A percentile compares a stretch with the other conserved stretches of the same genome.
Evolutionary conservation across 176 grass and related monocot species (phyloP).

Genomic region (Stipa capillata): DNA sequence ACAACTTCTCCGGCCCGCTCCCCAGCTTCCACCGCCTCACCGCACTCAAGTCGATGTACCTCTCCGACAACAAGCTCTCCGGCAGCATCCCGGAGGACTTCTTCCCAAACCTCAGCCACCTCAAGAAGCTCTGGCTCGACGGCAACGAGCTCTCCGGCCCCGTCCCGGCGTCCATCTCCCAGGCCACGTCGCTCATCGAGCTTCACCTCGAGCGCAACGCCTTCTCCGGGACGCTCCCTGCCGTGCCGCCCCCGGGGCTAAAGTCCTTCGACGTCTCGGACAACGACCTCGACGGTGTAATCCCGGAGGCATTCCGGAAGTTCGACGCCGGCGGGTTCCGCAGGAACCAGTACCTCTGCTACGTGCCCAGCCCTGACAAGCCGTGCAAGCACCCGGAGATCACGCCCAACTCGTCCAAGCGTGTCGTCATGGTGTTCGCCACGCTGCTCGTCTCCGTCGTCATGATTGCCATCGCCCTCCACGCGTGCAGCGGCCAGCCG

Average conservation of each 20-base stretch:
- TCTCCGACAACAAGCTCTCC: slow-evolving; percentile 64
- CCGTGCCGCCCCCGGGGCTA: slow-evolving; percentile 32
- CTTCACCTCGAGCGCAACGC: slow-evolving; percentile 56
- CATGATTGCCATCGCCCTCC: not conserved
- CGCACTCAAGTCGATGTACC: slow-evolving; percentile 58
- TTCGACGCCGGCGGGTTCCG: slow-evolving; percentile 49
- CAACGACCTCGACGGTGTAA: slow-evolving; percentile 63
- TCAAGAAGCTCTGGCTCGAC: slow-evolving; percentile 90
- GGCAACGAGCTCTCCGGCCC: slow-evolving; percentile 48
- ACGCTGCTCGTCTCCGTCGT: not conserved
- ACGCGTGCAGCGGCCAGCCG: not conserved
- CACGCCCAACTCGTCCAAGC: not conserved
- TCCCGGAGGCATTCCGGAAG: slow-evolving; percentile 56
- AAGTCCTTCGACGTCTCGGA: slow-evolving; percentile 47
- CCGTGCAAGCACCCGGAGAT: slow-evolving; percentile 23
- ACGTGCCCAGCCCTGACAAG: not conserved
- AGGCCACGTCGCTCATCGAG: slow-evolving; percentile 53
- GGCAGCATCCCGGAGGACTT: slow-evolving; percentile 51
- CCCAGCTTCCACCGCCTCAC: slow-evolving; percentile 46
- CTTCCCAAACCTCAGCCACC: slow-evolving; percentile 44
- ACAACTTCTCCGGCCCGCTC: slow-evolving; percentile 58
- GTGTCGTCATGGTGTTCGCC: not conserved
- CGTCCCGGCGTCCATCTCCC: slow-evolving; percentile 36
- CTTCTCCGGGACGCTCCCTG: slow-evolving; percentile 49
- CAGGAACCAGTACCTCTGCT: slow-evolving; percentile 59